Conservation (phyloP, 129 eudicot genomes). For the Dittrichia graveolens region DNA sequence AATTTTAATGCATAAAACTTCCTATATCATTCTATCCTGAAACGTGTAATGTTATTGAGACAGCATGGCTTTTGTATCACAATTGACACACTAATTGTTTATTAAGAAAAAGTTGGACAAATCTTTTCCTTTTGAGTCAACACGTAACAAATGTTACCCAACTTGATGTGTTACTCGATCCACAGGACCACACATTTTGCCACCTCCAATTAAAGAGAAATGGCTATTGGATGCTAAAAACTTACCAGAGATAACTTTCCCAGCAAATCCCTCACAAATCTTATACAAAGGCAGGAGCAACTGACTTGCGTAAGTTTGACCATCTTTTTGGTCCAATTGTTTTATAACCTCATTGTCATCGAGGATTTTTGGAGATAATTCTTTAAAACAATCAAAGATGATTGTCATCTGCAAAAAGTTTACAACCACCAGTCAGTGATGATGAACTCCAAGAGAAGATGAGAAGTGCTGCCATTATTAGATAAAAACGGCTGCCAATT, state of each 20-base stretch:
- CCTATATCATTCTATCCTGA: no score
- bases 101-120: no score
- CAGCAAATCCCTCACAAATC: constrained; percentile 80
- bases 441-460: neutral
- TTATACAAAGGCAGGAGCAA: constrained; percentile 76
- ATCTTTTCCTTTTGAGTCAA: neutral
- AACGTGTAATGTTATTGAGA: no score
- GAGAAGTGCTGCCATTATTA: neutral
- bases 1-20: neutral
- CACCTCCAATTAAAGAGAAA: neutral
- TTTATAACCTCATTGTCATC: constrained; percentile 16
- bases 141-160: neutral
- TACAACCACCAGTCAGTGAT: constrained; percentile 3
- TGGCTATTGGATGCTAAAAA: neutral
- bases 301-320: constrained; percentile 52
- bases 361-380: constrained; percentile 51
- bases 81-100: no score
- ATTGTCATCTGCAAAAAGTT: constrained; percentile 59
- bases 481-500: neutral
- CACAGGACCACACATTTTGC: neutral
- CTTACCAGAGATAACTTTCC: constrained; percentile 72
- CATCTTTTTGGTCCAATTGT: constrained; percentile 36
- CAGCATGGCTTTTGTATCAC: no score
- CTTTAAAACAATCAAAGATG: constrained; percentile 53
- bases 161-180: neutral